These are phyloP conservation scores for Alternaria hordeiaustralica DNA, from an alignment of 2,329 filamentous ascomycete species.

Conservation along the genomic window DNA sequence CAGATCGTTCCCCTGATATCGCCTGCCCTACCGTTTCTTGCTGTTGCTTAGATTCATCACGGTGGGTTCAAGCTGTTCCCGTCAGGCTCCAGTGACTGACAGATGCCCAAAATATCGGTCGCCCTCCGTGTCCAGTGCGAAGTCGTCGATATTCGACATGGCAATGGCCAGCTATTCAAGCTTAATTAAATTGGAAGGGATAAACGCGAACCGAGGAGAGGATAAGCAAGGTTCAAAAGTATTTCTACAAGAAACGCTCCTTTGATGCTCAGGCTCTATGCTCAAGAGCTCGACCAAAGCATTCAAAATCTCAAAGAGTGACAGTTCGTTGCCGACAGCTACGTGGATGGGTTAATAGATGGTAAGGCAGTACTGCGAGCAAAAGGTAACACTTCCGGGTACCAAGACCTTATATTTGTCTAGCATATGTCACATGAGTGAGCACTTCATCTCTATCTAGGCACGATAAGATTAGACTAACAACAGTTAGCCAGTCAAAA, in stretches of 20 bases:
- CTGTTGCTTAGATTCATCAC: not conserved
- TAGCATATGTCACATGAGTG: rapidly evolving
- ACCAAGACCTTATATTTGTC: not conserved
- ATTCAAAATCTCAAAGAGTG: not conserved
- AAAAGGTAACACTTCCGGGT: not conserved
- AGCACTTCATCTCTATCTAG: not conserved
- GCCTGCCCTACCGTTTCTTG: conserved; percentile 17
- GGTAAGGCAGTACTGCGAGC: not conserved
- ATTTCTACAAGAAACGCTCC: not conserved
- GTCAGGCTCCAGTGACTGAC: not conserved
- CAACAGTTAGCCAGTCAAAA: not conserved
- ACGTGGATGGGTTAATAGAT: not conserved
- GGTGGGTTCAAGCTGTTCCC: not conserved
- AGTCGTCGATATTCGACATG: not conserved
- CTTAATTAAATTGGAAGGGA: not conserved
- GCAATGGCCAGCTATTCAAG: not conserved
- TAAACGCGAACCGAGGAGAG: not conserved
- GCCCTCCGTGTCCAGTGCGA: not conserved
- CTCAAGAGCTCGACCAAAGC: not conserved
- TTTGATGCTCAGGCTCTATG: not conserved
- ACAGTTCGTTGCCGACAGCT: not conserved
- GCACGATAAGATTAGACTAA: not conserved
- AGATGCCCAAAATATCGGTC: not conserved
- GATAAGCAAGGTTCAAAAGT: not conserved
- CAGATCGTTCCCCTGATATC: conserved; percentile 21